Conservation (phyloP, 2,329 filamentous ascomycete species). For the Falciphora oryzae region DNA sequence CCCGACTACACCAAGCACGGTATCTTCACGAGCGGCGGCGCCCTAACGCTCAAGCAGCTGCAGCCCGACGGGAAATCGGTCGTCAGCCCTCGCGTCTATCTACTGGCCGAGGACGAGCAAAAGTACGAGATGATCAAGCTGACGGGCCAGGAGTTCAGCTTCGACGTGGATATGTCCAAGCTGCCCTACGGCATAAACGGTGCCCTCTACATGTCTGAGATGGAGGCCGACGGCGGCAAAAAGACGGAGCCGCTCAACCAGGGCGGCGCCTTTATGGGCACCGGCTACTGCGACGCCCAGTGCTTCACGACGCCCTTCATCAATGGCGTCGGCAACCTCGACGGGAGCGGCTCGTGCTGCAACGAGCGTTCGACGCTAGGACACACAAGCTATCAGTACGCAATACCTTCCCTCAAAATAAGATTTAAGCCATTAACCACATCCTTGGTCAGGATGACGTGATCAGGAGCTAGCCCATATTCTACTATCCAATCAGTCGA, state of each 20-base stretch:
- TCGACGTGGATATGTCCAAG: slow-evolving; percentile 56
- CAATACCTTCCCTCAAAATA: slow-evolving; percentile 8
- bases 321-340: slow-evolving; percentile 26
- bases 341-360: slow-evolving; percentile 34
- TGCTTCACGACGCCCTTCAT: slow-evolving; percentile 36
- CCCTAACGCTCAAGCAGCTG: slow-evolving; percentile 21
- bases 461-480: too few species aligned
- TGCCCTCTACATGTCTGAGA: slow-evolving; percentile 54
- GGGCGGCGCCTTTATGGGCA: slow-evolving; percentile 50
- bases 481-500: slow-evolving; percentile 38
- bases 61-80: slow-evolving; percentile 14
- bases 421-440: too few species aligned
- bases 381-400: slow-evolving; percentile 54
- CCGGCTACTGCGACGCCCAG: slow-evolving; percentile 52
- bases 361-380: slow-evolving; percentile 41
- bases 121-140: slow-evolving; percentile 54
- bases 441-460: too few species aligned
- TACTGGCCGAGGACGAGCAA: slow-evolving; percentile 44
- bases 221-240: slow-evolving; percentile 53
- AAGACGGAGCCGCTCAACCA: slow-evolving; percentile 36
- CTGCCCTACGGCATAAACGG: slow-evolving; percentile 59
- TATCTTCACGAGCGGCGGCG: slow-evolving; percentile 16
- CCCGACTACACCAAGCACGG: slow-evolving; percentile 31
- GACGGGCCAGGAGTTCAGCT: slow-evolving; percentile 53
- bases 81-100: slow-evolving; percentile 43